Percentiles rank a stretch among this genome's conserved stretches.
Conservation (phyloP, 2,329 filamentous ascomycete genomes). For the Colletotrichum sp. region DNA sequence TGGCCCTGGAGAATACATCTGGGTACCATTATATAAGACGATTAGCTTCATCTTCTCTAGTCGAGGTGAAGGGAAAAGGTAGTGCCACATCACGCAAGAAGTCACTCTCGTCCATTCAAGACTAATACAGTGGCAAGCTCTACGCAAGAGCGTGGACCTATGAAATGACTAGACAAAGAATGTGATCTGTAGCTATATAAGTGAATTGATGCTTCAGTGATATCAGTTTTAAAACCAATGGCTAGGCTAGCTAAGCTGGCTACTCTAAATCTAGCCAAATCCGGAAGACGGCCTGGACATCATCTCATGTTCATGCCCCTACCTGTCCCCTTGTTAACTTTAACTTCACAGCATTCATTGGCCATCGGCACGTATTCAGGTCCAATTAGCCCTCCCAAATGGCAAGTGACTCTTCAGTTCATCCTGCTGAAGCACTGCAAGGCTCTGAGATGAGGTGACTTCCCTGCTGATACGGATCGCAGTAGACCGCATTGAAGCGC, state of each 20-base stretch:
- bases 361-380: neutral
- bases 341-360: no score
- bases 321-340: neutral
- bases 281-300: accelerated
- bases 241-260: no score
- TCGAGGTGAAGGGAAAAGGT: neutral
- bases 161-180: accelerated
- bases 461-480: no score
- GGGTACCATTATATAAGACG: neutral
- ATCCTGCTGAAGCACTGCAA: no score
- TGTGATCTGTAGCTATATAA: neutral
- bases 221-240: no score
- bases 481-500: no score
- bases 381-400: neutral
- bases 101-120: neutral
- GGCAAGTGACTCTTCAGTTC: no score
- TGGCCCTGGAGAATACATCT: no score
- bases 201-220: accelerated
- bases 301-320: neutral
- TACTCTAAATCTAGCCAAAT: neutral
- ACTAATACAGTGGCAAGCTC: neutral
- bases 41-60: accelerated
- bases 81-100: no score
- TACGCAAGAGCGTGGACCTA: no score
- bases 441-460: no score